Conservation (phyloP, 2,329 filamentous ascomycete genomes). For the Sporothrix euskadiensis region DNA sequence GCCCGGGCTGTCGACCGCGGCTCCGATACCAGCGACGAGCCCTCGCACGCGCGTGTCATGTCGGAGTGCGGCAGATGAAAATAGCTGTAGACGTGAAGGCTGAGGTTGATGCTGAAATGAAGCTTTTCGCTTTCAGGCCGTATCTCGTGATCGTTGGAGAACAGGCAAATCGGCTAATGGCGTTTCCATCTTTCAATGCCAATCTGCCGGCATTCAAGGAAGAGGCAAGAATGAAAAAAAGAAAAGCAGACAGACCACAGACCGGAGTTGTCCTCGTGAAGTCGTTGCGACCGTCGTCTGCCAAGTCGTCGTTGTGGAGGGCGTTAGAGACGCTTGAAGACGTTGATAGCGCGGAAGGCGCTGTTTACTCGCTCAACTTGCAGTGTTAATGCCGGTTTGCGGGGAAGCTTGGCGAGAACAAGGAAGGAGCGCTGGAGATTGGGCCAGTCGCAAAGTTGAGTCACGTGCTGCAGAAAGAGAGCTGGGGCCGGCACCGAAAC, state of each 20-base stretch:
- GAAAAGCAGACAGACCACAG: not conserved
- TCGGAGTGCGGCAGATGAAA: not conserved
- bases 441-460: not conserved
- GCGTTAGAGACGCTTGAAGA: not conserved
- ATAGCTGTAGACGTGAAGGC: too few relatives aligned
- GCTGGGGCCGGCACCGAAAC: not conserved
- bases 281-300: not conserved
- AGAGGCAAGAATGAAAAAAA: not conserved
- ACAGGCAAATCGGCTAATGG: not conserved
- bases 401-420: not conserved
- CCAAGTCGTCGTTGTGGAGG: not conserved
- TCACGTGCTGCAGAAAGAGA: not conserved
- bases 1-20: slow-evolving; percentile 24
- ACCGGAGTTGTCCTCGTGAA: not conserved
- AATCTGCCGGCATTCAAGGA: too few relatives aligned
- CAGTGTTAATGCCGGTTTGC: not conserved
- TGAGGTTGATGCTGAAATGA: not conserved
- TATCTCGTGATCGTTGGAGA: not conserved
- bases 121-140: not conserved
- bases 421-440: not conserved
- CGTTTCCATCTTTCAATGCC: slow-evolving; percentile 7
- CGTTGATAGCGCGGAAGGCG: not conserved
- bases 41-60: not conserved
- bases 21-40: not conserved
- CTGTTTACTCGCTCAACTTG: not conserved